Percentiles rank a stretch among this genome's conserved stretches.
These are phyloP conservation scores for Calonectria pseudoturangicola DNA, from an alignment of 2,329 filamentous ascomycete genomes.

Conservation along the genomic window DNA sequence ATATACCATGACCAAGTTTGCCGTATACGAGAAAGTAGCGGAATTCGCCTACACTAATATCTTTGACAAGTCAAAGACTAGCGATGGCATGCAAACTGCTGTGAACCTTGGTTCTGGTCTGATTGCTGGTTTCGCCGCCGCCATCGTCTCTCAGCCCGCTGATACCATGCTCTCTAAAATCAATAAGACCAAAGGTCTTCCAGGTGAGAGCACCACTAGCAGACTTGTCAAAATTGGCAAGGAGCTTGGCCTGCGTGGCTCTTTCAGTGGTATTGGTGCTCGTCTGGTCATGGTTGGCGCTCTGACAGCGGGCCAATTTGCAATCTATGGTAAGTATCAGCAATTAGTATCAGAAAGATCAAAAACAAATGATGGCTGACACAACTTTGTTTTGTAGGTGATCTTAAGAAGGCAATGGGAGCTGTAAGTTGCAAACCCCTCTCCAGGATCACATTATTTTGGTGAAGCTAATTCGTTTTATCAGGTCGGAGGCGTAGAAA, in stretches of 20 bases:
- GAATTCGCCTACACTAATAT: slow-evolving; percentile 3
- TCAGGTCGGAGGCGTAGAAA: slow-evolving; percentile 13
- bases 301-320: slow-evolving; percentile 11
- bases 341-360: too few relatives aligned
- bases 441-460: too few relatives aligned
- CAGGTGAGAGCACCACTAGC: slow-evolving; percentile 87
- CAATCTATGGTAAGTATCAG: slow-evolving; percentile 3
- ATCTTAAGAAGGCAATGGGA: slow-evolving; percentile 16
- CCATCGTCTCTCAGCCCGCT: slow-evolving; percentile 90
- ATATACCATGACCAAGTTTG: slow-evolving; percentile 21
- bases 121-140: slow-evolving; percentile 84
- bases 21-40: neutral
- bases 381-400: neutral
- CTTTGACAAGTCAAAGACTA: slow-evolving; percentile 12
- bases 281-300: slow-evolving; percentile 21
- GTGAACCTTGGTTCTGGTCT: slow-evolving; percentile 82
- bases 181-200: slow-evolving; percentile 93
- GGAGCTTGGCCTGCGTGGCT: slow-evolving; percentile 10
- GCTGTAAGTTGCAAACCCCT: neutral
- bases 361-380: neutral
- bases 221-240: slow-evolving; percentile 83
- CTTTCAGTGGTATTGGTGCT: slow-evolving; percentile 5
- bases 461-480: neutral
- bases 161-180: slow-evolving; percentile 97
- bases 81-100: slow-evolving; percentile 76